Evolutionary conservation across 768 basidiomycete genomes (phyloP).

Genomic region (Mrakia gelida): DNA sequence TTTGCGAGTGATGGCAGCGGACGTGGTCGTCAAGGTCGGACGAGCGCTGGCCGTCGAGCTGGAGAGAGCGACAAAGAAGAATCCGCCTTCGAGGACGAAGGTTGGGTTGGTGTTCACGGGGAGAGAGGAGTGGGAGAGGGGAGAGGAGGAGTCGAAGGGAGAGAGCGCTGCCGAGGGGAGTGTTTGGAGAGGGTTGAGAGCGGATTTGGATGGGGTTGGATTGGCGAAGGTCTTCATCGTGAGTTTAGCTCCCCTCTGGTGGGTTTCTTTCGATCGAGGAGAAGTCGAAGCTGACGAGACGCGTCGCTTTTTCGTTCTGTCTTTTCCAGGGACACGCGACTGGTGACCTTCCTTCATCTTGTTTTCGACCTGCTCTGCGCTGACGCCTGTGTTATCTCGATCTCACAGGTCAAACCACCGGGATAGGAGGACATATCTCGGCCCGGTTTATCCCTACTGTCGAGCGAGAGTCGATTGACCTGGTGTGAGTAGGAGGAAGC

Average conservation of each 20-base stretch:
- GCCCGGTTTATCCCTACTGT: slow-evolving; percentile 92
- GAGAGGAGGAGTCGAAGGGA: slow-evolving; percentile 68
- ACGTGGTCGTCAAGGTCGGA: slow-evolving; percentile 43
- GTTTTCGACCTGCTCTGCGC: not conserved
- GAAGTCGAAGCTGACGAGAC: not conserved
- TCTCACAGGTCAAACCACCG: slow-evolving; percentile 68
- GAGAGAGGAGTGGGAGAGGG: slow-evolving; percentile 38
- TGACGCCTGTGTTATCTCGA: not conserved
- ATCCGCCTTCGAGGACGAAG: slow-evolving; percentile 67
- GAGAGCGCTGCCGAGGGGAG: slow-evolving; percentile 62
- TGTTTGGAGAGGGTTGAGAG: slow-evolving; percentile 77
- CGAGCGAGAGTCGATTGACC: slow-evolving; percentile 86
- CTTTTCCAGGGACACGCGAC: slow-evolving; percentile 72
- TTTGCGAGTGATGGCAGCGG: slow-evolving; percentile 43
- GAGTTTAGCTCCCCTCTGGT: slow-evolving; percentile 33
- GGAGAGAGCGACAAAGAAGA: slow-evolving; percentile 89
- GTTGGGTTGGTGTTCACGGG: slow-evolving; percentile 72
- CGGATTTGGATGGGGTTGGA: slow-evolving; percentile 78
- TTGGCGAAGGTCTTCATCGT: slow-evolving; percentile 76
- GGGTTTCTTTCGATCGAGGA: not conserved
- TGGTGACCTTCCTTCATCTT: slow-evolving; percentile 36
- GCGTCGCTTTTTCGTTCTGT: not conserved
- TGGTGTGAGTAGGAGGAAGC: no score
- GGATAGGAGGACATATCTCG: slow-evolving; percentile 63
- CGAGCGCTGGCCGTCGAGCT: slow-evolving; percentile 55